Evolutionary conservation across 345 rosid genomes (phyloP), one percentile per base, ranked within the genome.

Genomic region (Brassica rapa): DNA sequence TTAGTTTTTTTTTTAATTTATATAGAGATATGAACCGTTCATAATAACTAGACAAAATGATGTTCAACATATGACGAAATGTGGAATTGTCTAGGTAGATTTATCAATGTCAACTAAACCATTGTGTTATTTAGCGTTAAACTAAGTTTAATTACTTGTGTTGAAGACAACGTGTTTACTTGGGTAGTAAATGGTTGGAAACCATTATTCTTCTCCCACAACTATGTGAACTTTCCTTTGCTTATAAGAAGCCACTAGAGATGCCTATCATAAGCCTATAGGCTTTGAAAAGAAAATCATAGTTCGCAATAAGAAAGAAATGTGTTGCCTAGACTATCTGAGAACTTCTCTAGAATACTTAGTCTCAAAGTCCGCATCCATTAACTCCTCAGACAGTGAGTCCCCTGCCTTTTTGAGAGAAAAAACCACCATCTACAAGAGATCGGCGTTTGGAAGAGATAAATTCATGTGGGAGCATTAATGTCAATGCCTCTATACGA

Each of bases 191-290:
- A n/a, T n/a, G n/a, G n/a, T n/a, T n/a, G n/a, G n/a, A n/a, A n/a
- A n/a, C n/a, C n/a, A n/a, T 78, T 25, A n/a, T 80, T 74, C 63
- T 41, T 68, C 75, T 68, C 55, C 55, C 55, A 74, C 79, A 61
- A 80, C 51, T 74, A 74, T 74, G 75, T 6, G 39, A 37, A 70
- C 63, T 73, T 79, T 24, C n/a, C 74, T 66, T 73, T 37, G 56
- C 70, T 35, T 68, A 51, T 62, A 79, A 51, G 53, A 46, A 46
- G 39, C 82, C 82, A 80, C 79, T 80, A 80, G 51, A 80, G 27
- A 24, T 37, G 60, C 39, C 46, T 73, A 67, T 72, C 32, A 71
- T 55, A 51, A n/a, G 56, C 56, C 21, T 49, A 33, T 79, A 66
- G 74, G 74, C 65, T 79, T 27, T 27, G 30, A 27, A 27, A 27